These are phyloP conservation scores for Naganishia kalamii DNA, from an alignment of 768 basidiomycete species.

Conservation along the genomic window DNA sequence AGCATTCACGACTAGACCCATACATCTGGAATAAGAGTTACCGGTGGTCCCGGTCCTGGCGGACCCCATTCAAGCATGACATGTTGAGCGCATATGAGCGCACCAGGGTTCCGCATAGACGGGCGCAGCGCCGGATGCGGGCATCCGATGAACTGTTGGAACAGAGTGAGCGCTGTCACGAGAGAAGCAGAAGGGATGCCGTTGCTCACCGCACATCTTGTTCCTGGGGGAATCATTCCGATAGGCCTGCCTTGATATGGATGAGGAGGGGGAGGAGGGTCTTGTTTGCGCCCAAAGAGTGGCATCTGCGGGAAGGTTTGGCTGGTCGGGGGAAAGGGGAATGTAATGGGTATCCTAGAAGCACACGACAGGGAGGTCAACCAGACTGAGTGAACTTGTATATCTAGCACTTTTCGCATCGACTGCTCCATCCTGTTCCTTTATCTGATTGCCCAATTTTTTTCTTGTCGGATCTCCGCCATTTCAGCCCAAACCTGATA, in stretches of 20 bases:
- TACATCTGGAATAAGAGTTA: not conserved
- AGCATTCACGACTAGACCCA: not conserved
- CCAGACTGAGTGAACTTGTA: too few species aligned
- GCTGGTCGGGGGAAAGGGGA: not conserved
- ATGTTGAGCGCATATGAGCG: constrained; percentile 9
- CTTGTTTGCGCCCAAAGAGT: constrained; percentile 3
- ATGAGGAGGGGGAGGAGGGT: not conserved
- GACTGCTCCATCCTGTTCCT: too few species aligned
- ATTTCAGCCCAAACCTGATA: too few species aligned
- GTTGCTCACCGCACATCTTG: not conserved
- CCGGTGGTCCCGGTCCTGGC: not conserved
- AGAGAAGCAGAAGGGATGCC: too few species aligned
- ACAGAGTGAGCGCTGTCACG: not conserved
- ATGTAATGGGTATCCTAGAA: too few species aligned
- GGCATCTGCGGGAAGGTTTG: constrained; percentile 4
- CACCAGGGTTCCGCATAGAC: not conserved
- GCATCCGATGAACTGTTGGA: constrained; percentile 9
- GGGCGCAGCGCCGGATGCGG: constrained; percentile 6
- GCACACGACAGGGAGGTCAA: too few species aligned
- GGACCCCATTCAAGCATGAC: constrained; percentile 7
- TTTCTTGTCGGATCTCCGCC: too few species aligned
- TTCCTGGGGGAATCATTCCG: constrained; percentile 2
- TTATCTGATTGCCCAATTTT: too few species aligned
- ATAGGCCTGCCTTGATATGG: not conserved
- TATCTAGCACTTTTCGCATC: too few species aligned